A percentile compares a stretch with the other conserved stretches of the same genome.
Conservation (phyloP, 2,329 filamentous ascomycete genomes). For the Ophiostoma tasmaniense region DNA sequence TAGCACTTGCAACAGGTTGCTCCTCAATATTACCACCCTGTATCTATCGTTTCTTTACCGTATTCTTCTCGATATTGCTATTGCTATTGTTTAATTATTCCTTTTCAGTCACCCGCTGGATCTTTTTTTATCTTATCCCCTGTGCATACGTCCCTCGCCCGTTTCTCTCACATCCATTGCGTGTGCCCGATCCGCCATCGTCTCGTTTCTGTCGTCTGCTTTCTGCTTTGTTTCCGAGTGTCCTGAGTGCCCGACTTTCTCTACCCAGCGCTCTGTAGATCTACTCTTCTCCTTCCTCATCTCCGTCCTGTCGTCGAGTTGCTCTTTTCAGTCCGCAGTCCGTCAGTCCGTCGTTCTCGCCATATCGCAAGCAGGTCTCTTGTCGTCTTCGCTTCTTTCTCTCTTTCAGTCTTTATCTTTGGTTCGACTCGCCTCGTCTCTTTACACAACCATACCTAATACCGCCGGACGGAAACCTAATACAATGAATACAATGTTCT, state of each 20-base stretch:
- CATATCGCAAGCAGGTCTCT: conserved; percentile 8
- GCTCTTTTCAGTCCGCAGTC: neutral
- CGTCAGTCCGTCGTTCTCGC: neutral
- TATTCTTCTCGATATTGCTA: neutral
- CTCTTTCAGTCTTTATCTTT: conserved; percentile 3
- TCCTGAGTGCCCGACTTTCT: too few relatives aligned
- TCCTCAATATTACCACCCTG: neutral
- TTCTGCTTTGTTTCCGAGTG: neutral
- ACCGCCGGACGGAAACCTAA: conserved; percentile 20
- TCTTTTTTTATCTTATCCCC: neutral
- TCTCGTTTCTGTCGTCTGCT: neutral
- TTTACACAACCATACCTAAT: neutral
- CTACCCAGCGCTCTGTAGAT: neutral
- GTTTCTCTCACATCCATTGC: neutral
- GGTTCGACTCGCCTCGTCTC: neutral
- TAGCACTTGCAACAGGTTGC: neutral
- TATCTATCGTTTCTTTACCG: neutral
- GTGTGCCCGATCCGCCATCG: neutral
- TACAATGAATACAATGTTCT: conserved; percentile 28
- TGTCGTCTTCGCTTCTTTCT: conserved; percentile 6
- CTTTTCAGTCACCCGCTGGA: neutral
- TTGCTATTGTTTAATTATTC: neutral
- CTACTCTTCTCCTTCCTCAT: neutral
- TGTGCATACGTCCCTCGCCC: neutral
- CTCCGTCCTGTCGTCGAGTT: neutral